phyloP scores from a whole-genome alignment of 2,329 filamentous ascomycete species.

The Aspergillus texensis region DNA sequence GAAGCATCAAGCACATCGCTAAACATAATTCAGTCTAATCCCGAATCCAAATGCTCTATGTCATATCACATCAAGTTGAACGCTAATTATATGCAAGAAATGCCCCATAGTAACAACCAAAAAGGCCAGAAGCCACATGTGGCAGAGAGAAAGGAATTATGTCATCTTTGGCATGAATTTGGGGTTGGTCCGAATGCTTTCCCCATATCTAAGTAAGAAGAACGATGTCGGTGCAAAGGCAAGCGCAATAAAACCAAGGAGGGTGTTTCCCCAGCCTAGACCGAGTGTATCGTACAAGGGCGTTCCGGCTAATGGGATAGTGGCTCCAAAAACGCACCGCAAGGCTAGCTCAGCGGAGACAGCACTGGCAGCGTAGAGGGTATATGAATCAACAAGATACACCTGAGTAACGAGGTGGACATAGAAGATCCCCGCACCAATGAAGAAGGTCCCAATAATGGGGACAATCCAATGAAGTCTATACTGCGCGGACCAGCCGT shows the following conservation, averaged over 20 bases:
- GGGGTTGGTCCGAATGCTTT: constrained; percentile 20
- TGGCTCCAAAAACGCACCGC: constrained; percentile 20
- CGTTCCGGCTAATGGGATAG: constrained; percentile 15
- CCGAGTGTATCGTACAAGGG: constrained; percentile 17
- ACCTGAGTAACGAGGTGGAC: constrained; percentile 18
- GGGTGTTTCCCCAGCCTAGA: constrained; percentile 20
- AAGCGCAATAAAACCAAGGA: constrained; percentile 18
- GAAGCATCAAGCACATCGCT: neutral
- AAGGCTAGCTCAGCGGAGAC: constrained; percentile 19
- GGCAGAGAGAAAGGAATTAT: neutral
- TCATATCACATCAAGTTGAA: constrained; percentile 1
- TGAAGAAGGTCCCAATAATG: constrained; percentile 28
- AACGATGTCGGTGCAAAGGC: constrained; percentile 14
- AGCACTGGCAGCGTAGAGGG: constrained; percentile 18
- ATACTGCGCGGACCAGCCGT: constrained; percentile 25
- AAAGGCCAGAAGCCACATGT: neutral
- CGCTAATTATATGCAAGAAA: constrained; percentile 5
- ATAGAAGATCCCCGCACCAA: constrained; percentile 37
- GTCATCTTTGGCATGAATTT: constrained; percentile 18
- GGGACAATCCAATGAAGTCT: constrained; percentile 27
- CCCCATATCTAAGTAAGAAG: constrained; percentile 18
- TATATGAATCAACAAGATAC: constrained; percentile 21
- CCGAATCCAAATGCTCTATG: neutral
- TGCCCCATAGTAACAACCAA: neutral
- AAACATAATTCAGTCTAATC: neutral